phyloP scores from a whole-genome alignment of 345 rosid genomes.

The Heritiera fomes region DNA sequence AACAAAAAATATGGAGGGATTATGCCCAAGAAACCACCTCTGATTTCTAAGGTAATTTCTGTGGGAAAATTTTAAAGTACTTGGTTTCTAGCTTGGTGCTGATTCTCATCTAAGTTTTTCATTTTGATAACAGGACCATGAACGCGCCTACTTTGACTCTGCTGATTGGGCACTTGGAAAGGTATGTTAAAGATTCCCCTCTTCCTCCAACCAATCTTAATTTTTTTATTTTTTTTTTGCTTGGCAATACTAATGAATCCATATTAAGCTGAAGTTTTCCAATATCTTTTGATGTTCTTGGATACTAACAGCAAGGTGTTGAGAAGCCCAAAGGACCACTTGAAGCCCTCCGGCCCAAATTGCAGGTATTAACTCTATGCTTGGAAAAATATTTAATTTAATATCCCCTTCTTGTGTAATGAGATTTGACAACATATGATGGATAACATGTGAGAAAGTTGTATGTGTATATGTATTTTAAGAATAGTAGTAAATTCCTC shows the following conservation, averaged over 20 bases:
- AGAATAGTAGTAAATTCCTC: not conserved
- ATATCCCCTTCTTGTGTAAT: not conserved
- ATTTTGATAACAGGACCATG: constrained; percentile 71
- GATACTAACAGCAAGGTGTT: constrained; percentile 83
- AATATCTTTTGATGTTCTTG: constrained; percentile 13
- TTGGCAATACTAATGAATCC: constrained; percentile 8
- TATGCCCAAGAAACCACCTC: constrained; percentile 94
- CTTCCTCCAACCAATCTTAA: not conserved
- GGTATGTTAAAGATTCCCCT: constrained; percentile 38
- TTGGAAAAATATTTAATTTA: not conserved
- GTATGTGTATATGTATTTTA: not conserved
- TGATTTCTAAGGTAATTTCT: constrained; percentile 78
- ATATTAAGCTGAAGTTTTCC: constrained; percentile 19
- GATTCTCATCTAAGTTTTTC: constrained; percentile 16
- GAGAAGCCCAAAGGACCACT: constrained; percentile 99
- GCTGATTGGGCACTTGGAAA: constrained; percentile 99
- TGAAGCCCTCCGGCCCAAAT: constrained; percentile 98
- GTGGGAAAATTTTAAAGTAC: not conserved
- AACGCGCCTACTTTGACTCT: constrained; percentile 96
- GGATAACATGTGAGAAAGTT: not conserved
- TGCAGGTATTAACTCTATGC: constrained; percentile 61
- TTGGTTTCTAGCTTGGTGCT: constrained; percentile 12
- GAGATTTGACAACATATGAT: not conserved
- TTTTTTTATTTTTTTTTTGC: constrained; percentile 4
- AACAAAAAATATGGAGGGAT: constrained; percentile 96